Percentiles rank a stretch among this genome's conserved stretches.
Evolutionary conservation across 345 rosid genomes (phyloP).

Genomic region (Murraya koenigii): DNA sequence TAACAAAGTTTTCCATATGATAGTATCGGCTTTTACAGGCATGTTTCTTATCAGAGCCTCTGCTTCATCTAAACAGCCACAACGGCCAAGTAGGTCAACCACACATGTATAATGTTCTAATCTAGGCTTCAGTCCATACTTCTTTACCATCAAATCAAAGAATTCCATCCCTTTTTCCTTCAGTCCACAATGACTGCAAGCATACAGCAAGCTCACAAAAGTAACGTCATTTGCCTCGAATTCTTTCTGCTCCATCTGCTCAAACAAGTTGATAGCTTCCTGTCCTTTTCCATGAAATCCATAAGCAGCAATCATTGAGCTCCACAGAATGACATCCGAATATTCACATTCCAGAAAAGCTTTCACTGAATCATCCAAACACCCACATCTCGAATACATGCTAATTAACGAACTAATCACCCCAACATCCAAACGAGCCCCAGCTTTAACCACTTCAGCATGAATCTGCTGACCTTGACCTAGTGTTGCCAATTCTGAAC

Average conservation of each 20-base stretch:
- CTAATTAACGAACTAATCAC: conserved; percentile 65
- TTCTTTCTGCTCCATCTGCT: conserved; percentile 41
- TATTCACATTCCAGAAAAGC: conserved; percentile 48
- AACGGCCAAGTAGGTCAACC: conserved; percentile 72
- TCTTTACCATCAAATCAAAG: conserved; percentile 50
- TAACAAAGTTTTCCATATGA: conserved; percentile 77
- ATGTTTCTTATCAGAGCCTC: conserved; percentile 62
- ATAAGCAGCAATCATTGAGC: conserved; percentile 76
- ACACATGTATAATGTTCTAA: conserved; percentile 64
- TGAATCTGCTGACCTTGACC: conserved; percentile 83
- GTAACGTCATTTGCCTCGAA: conserved; percentile 54
- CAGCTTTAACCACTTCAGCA: conserved; percentile 59
- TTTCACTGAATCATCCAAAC: conserved; percentile 61
- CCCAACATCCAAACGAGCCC: conserved; percentile 42
- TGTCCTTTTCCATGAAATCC: conserved; percentile 74
- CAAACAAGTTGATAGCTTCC: conserved; percentile 60
- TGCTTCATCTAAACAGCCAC: conserved; percentile 63
- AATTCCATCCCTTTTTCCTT: conserved; percentile 62
- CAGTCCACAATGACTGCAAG: conserved; percentile 79
- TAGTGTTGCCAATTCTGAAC: conserved; percentile 67
- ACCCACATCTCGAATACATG: conserved; percentile 76
- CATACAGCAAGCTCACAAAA: conserved; percentile 67
- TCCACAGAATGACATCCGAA: conserved; percentile 74
- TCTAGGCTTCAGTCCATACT: conserved; percentile 47
- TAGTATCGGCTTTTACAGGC: conserved; percentile 54